phyloP scores from a whole-genome alignment of 2,329 filamentous ascomycete genomes.

The Monosporascus ibericus region DNA sequence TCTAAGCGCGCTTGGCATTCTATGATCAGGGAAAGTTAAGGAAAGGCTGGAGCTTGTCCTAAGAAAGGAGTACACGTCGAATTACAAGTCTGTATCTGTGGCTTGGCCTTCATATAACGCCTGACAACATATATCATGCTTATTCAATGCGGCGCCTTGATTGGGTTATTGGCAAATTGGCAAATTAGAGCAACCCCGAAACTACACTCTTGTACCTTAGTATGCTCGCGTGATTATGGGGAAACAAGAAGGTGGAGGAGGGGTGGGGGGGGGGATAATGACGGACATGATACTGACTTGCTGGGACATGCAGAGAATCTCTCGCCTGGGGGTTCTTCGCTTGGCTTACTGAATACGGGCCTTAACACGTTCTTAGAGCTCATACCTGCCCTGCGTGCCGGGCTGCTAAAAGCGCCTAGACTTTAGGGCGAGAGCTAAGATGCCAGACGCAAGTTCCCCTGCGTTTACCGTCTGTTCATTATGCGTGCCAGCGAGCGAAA shows the following conservation, averaged over 20 bases:
- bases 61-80: background rate
- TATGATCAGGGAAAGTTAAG: too few relatives aligned
- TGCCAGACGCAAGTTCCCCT: background rate
- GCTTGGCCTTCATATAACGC: background rate
- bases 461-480: background rate
- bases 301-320: too few relatives aligned
- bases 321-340: too few relatives aligned
- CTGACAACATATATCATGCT: background rate
- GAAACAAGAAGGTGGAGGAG: background rate
- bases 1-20: too few relatives aligned
- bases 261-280: background rate
- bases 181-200: background rate
- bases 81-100: background rate
- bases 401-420: too few relatives aligned
- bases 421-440: background rate
- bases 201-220: background rate
- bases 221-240: background rate
- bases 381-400: too few relatives aligned
- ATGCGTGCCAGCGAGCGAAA: background rate
- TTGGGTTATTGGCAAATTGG: background rate
- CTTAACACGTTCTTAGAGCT: too few relatives aligned
- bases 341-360: too few relatives aligned
- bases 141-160: background rate
- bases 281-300: background rate
- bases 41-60: too few relatives aligned